These are phyloP conservation scores for Cajanus cajan DNA, from an alignment of 306 rosid genomes.

Conservation along the genomic window DNA sequence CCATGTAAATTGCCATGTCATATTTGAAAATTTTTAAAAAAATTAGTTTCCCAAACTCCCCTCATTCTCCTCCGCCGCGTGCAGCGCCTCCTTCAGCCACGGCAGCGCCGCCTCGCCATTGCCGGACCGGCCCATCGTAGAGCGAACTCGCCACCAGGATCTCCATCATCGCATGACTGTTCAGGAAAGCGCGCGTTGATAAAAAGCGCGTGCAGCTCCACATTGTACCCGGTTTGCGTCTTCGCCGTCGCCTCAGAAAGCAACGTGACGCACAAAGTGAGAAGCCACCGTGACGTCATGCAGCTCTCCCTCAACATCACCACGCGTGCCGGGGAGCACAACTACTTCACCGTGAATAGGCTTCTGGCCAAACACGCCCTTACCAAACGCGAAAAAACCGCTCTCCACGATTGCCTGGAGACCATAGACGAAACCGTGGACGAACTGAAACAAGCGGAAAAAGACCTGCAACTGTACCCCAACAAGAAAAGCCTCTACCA, in stretches of 20 bases:
- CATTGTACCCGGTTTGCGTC: conserved; percentile 78
- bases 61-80: no score
- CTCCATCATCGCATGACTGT: no score
- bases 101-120: no score
- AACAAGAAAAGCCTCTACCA: conserved; percentile 44
- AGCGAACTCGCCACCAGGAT: no score
- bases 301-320: conserved; percentile 48
- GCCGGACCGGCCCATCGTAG: no score
- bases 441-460: conserved; percentile 47
- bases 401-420: conserved; percentile 71
- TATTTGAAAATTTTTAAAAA: no score
- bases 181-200: conserved; percentile 63
- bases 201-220: conserved; percentile 54
- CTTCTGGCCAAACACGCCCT: conserved; percentile 27
- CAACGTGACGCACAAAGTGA: no score
- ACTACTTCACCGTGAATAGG: conserved; percentile 44
- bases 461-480: conserved; percentile 48
- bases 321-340: conserved; percentile 43
- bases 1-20: no score
- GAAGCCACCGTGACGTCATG: conserved; percentile 64
- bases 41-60: no score
- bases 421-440: conserved; percentile 64
- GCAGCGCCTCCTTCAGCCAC: no score
- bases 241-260: conserved; percentile 48
- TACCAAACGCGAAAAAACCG: conserved; percentile 50